Evolutionary conservation across 2,329 filamentous ascomycete genomes (phyloP), one percentile per base, ranked within the genome.

Genomic region (Neurospora sp.): DNA sequence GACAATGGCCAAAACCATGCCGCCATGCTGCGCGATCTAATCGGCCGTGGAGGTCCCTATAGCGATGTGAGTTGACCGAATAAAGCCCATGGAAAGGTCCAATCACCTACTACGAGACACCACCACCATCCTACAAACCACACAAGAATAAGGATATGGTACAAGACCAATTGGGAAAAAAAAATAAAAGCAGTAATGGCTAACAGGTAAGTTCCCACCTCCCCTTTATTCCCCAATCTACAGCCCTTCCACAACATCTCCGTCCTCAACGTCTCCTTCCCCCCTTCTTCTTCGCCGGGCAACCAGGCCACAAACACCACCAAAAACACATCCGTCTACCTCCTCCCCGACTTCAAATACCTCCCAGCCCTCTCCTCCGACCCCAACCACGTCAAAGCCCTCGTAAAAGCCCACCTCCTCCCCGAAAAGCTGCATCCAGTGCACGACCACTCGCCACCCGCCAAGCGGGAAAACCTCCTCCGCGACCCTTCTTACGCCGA

Each of bases 241-340:
- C 72, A 97, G 92, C 93, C 93, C 40, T 96, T 91, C 79, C 91
- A 94, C 80, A 92, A 94, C 78, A 81, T 96, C 70, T 86, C 93
- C 36, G 82, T 95, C 69, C 88, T 92, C 28, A 92, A 92, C 76
- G 86, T 91, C 12, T 97, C 92, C 0, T 90, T 97, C 74, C 83
- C 85, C 10, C 87, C 90, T 39, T 85, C 84, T n/a, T 81, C 81
- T 6, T 15, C 46, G 2, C 80, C 83, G 69, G 84, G 28, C 28
- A 28, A 1, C 28, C 28, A 28, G n/a, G n/a, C 85, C n/a, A 12
- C 41, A 23, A 46, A 46, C 43, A 23, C 43, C n/a, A 23, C 43
- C 10, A 46, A 23, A 78, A 85, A 79, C 23, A 86, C 86, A 0
- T 93, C 91, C 1, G 91, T 86, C 1, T 91, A 95, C 76, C 84